These are phyloP conservation scores for Linnemannia zychae DNA, from an alignment of 192 early-diverging fungal species.

Conservation along the genomic window DNA sequence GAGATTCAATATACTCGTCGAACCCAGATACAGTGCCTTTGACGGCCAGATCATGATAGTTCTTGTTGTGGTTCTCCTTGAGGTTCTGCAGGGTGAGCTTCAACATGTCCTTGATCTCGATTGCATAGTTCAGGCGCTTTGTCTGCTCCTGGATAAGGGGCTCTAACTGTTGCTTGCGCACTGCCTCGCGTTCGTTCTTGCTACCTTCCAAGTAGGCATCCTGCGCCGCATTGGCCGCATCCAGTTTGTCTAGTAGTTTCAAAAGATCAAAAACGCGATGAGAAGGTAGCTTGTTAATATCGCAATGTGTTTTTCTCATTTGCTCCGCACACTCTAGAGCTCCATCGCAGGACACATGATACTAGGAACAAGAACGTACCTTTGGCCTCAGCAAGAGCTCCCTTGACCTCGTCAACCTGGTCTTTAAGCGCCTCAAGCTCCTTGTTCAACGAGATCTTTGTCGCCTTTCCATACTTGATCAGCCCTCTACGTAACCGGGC, in stretches of 20 bases:
- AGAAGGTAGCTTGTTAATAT: not conserved
- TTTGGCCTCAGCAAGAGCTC: constrained; percentile 39
- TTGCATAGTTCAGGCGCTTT: constrained; percentile 34
- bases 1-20: constrained; percentile 67
- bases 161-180: constrained; percentile 14
- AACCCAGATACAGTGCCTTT: constrained; percentile 70
- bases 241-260: constrained; percentile 11
- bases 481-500: constrained; percentile 31
- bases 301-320: not conserved
- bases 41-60: constrained; percentile 81
- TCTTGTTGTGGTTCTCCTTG: constrained; percentile 76
- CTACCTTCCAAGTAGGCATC: constrained; percentile 29
- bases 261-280: not conserved
- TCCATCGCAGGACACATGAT: not conserved
- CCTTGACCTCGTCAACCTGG: constrained; percentile 22
- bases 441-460: constrained; percentile 7
- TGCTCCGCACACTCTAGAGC: not conserved
- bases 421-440: constrained; percentile 27
- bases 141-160: constrained; percentile 34
- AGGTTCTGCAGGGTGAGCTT: constrained; percentile 59
- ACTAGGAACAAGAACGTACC: not conserved
- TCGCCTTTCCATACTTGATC: constrained; percentile 27
- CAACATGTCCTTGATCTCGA: constrained; percentile 55
- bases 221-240: constrained; percentile 14
- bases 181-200: constrained; percentile 28